A percentile compares a stretch with the other conserved stretches of the same genome.
These are phyloP conservation scores for Abrus precatorius DNA, from an alignment of 306 rosid genomes.

Conservation along the genomic window DNA sequence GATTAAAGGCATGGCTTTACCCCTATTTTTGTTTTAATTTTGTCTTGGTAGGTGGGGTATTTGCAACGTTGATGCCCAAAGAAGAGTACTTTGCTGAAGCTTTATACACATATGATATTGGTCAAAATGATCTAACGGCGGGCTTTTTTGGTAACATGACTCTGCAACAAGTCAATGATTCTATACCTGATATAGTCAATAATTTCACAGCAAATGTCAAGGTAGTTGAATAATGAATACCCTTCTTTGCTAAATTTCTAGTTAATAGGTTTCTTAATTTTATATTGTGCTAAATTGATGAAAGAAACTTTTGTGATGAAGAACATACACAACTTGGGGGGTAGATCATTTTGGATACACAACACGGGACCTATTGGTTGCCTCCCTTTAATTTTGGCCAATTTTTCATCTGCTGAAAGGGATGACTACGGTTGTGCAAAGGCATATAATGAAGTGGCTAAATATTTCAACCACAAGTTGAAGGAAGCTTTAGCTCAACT, in stretches of 20 bases:
- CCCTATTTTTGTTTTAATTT: neutral
- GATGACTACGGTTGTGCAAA: constrained; percentile 61
- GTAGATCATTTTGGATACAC: constrained; percentile 51
- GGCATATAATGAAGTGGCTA: constrained; percentile 65
- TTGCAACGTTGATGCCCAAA: constrained; percentile 25
- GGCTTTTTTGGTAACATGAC: constrained; percentile 47
- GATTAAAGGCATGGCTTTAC: neutral
- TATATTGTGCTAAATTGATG: neutral
- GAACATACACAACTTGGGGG: constrained; percentile 45
- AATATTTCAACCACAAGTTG: constrained; percentile 58
- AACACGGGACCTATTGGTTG: constrained; percentile 54
- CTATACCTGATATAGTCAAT: constrained; percentile 44
- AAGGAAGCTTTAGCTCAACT: constrained; percentile 57
- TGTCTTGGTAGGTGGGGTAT: constrained; percentile 9
- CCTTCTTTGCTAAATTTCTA: neutral
- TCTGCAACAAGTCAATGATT: constrained; percentile 43
- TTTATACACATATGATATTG: constrained; percentile 69
- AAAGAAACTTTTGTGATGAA: constrained; percentile 18
- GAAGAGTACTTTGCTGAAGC: constrained; percentile 63
- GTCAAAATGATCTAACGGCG: constrained; percentile 67
- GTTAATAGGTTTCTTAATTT: neutral
- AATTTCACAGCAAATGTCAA: constrained; percentile 45
- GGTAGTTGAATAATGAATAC: constrained; percentile 30
- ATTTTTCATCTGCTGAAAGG: constrained; percentile 1
- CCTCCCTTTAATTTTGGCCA: constrained; percentile 37